Evolutionary conservation across 441 rosid species (phyloP), one percentile per base, ranked within the genome.

Genomic region (Bruguiera hainesii): DNA sequence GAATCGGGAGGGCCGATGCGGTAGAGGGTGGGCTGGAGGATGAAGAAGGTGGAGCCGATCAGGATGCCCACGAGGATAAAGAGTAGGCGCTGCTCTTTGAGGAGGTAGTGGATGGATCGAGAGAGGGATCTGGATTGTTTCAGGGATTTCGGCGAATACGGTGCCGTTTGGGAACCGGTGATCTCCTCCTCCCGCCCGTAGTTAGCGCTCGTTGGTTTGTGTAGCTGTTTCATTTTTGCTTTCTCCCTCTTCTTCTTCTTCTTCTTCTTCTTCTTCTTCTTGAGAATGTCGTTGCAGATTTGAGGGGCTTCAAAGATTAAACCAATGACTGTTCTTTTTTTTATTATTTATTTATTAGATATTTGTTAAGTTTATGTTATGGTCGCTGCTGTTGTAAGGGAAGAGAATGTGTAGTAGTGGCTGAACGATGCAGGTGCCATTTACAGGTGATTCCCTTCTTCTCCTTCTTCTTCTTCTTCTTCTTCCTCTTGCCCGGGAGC

Each of bases 31-130:
- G 97, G 96, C 70, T 90, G 94, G 70, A 93, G 78, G 75, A 93
- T 77, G 88, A 90, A 90, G 86, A 93, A 90, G 9, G 90, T 81
- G 68, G 97, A 90, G 64, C 92, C 98, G 75, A 93, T 93, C 56
- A 93, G 77, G 76, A 93, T 82, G 42, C 97, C 97, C 61, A 93
- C 87, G 78, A 93, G 85, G 71, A 93, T 87, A 83, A 90, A 93
- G 58, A 93, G 84, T 51, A 93, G 87, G 11, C 97, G 85, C 60
- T 90, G 98, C 56, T 93, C 97, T 33, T 76, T 83, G 83, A 92
- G 72, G 75, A 92, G 79, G 79, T 92, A 92, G 64, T 85, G 72
- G 75, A 92, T 77, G 68, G 98, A 92, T 81, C 96, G 79, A 15
- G 96, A 89, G 29, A 93, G 86, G 66, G 98, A 82, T 82, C 89